Base-by-base conservation (phyloP, 2,329 filamentous ascomycete species). In the Fusarium tanahbumbuense region DNA sequence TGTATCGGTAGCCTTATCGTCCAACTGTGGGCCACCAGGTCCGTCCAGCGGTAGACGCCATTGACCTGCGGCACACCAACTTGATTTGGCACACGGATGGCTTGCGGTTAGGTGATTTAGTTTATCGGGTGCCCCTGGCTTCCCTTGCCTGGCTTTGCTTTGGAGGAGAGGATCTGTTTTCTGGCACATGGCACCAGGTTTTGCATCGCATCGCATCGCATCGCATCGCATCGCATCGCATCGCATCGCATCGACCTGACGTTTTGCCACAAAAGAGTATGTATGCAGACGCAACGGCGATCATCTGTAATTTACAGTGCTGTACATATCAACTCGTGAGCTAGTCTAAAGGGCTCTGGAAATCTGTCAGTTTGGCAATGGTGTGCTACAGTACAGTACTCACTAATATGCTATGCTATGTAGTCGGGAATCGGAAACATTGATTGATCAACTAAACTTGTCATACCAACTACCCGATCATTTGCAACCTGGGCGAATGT, bases 71-170 rank as follows among this genome's bases (percentile, higher is more conserved):
- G 57, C 45, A 63, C 53, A 72, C 64, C 55, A 45, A 52, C 58
- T 61, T 67, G 68, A 65, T 67, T 72, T 75, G 70, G 73, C 73
- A 75, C 67, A 72, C 71, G 73, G 73, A 72, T 75, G 73, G 73
- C 73, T 75, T 75, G 62, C 58, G 59, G 64, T 64, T 73, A 75
- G 73, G 49, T 37, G 63, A 54, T 49, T 64, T 73, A 75, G 73
- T 53, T 41, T 66, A 56, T 49, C 41, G 50, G 64, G 28, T 23
- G 28, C 64, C 71, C 70, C 73, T 73, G 70, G 70, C 56, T 67
- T 45, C 28, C 28, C 28, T 28, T 28, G 27, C 10, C 27, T 11
- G 10, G 27, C 27, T 11, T 28, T 68, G 68, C 55, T 67, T 45
- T 60, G 41, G 58, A 55, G 60, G 56, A 73, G 58, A 55, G 60